phyloP scores from a whole-genome alignment of 441 rosid species.

The Geranium incanum region DNA sequence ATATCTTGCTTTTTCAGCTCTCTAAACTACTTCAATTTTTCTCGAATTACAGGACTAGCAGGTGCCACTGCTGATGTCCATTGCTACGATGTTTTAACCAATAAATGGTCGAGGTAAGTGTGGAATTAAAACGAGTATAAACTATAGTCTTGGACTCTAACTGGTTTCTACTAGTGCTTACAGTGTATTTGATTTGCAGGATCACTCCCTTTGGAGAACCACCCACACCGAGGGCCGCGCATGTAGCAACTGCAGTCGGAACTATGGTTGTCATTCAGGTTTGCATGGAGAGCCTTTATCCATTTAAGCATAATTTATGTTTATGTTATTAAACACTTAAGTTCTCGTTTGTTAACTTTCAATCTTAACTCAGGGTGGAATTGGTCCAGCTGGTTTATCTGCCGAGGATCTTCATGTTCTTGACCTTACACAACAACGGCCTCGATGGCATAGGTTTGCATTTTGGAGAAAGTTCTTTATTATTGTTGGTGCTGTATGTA shows the following conservation, averaged over 20 bases:
- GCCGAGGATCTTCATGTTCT: constrained; percentile 99
- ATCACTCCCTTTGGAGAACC: constrained; percentile 89
- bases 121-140: constrained; percentile 3
- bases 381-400: constrained; percentile 96
- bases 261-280: constrained; percentile 99
- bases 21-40: constrained; percentile 20
- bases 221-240: constrained; percentile 98
- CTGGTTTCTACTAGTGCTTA: constrained; percentile 14
- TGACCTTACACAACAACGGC: constrained; percentile 88
- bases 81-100: constrained; percentile 78
- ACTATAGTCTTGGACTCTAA: background rate
- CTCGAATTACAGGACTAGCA: constrained; percentile 70
- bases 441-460: constrained; percentile 92
- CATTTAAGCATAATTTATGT: background rate
- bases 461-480: constrained; percentile 11
- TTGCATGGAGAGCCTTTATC: constrained; percentile 15
- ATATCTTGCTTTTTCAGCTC: constrained; percentile 14
- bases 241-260: constrained; percentile 96
- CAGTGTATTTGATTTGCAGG: constrained; percentile 35
- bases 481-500: constrained; percentile 12
- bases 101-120: constrained; percentile 89
- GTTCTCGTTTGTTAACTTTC: constrained; percentile 17
- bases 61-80: constrained; percentile 99
- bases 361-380: constrained; percentile 66
- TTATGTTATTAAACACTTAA: constrained; percentile 10